Percentiles rank a stretch among this genome's conserved stretches.
These are phyloP conservation scores for Tulasnella sp. DNA, from an alignment of 768 basidiomycete species.

Conservation along the genomic window DNA sequence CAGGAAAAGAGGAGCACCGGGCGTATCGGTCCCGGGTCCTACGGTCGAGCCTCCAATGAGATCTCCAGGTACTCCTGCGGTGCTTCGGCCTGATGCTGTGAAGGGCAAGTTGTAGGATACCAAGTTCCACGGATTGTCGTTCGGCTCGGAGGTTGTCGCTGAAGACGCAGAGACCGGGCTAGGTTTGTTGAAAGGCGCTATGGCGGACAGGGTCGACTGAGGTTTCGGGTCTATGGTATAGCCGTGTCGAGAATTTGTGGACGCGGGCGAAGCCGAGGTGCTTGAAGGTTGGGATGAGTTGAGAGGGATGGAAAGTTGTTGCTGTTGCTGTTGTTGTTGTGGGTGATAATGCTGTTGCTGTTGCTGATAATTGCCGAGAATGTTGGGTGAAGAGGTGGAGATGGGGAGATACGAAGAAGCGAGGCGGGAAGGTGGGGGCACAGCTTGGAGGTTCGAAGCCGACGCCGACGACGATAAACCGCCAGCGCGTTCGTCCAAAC, in stretches of 20 bases:
- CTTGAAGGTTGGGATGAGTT: background rate
- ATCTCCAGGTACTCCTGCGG: background rate
- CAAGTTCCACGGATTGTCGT: constrained; percentile 8
- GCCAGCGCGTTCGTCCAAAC: background rate
- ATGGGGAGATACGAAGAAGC: background rate
- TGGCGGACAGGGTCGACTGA: background rate
- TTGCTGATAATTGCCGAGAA: background rate
- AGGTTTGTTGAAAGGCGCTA: background rate
- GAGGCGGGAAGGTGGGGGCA: background rate
- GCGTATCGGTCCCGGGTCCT: background rate
- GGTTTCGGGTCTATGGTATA: background rate
- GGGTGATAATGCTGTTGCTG: background rate
- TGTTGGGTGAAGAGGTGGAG: background rate
- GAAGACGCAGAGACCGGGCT: background rate
- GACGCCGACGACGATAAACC: no score
- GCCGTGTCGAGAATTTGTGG: background rate
- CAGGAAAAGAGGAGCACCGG: constrained; percentile 7
- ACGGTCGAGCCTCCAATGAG: background rate
- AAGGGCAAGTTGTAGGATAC: constrained; percentile 5
- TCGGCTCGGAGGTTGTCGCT: background rate
- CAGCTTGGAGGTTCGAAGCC: background rate
- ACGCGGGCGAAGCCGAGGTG: background rate
- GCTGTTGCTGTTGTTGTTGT: background rate
- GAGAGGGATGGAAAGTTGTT: background rate
- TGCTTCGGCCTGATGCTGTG: background rate